phyloP scores from a whole-genome alignment of 1,284 basidiomycete genomes.

The Sutorius eximius region DNA sequence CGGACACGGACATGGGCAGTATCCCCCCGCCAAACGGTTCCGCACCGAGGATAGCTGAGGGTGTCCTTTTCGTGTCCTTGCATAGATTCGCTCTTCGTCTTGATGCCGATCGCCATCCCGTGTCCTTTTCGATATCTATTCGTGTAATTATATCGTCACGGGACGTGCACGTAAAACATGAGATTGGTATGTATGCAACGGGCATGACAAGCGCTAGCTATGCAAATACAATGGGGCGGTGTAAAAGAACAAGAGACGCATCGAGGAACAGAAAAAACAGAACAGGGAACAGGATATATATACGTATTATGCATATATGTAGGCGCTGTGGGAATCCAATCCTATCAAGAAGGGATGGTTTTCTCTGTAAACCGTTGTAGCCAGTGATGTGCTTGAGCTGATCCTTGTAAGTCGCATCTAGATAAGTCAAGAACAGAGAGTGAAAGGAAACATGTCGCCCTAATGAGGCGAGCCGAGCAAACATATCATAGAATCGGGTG shows the following conservation, averaged over 20 bases:
- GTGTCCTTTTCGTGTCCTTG: no score
- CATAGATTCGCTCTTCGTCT: background rate
- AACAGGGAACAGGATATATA: constrained; percentile 3
- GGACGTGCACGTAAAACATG: background rate
- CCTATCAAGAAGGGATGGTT: background rate
- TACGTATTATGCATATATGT: background rate
- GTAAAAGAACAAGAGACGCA: background rate
- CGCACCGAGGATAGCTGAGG: constrained; percentile 43
- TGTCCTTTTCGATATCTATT: constrained; percentile 21
- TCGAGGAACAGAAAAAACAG: background rate
- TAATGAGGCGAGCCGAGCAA: no score
- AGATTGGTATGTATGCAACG: background rate
- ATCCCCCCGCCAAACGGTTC: constrained; percentile 51
- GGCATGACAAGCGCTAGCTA: background rate
- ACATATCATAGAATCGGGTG: background rate
- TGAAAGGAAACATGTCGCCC: background rate
- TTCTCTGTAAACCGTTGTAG: background rate
- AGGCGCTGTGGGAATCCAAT: background rate
- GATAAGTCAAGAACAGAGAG: constrained; percentile 8
- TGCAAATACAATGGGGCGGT: constrained; percentile 4
- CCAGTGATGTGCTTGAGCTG: constrained; percentile 1
- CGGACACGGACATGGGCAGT: constrained; percentile 40
- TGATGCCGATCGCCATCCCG: background rate
- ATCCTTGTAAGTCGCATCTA: constrained; percentile 21
- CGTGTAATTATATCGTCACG: constrained; percentile 18